phyloP scores from a whole-genome alignment of 2,329 filamentous ascomycete species.

The Plenodomus biglobosus region DNA sequence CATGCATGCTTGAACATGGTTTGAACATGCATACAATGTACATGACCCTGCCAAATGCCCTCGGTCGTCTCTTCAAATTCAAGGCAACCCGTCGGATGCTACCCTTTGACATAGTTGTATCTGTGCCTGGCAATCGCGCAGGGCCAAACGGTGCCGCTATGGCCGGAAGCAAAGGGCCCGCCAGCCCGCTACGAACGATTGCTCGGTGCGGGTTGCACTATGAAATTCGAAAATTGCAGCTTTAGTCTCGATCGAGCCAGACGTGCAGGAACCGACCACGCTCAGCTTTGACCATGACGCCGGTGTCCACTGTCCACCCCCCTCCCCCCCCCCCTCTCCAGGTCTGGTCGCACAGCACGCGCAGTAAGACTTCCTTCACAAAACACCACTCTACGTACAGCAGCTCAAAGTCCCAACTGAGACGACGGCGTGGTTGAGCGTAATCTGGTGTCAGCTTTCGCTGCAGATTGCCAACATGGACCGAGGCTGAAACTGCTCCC shows the following conservation, averaged over 20 bases:
- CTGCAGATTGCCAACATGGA: constrained; percentile 13
- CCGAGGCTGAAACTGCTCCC: constrained; percentile 24
- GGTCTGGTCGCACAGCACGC: constrained; percentile 19
- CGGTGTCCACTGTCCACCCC: no score
- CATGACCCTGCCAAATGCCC: not conserved
- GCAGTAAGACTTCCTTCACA: constrained; percentile 3
- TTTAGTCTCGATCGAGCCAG: constrained; percentile 31
- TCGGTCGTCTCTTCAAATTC: not conserved
- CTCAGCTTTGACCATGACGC: constrained; percentile 23
- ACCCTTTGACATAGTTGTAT: not conserved
- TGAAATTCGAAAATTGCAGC: constrained; percentile 18
- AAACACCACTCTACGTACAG: constrained; percentile 2
- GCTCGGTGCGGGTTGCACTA: constrained; percentile 31
- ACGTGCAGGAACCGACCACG: constrained; percentile 34
- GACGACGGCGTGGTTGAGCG: constrained; percentile 2
- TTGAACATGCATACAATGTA: no score
- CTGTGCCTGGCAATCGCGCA: constrained; percentile 1
- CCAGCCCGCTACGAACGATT: constrained; percentile 25
- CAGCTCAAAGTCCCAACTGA: constrained; percentile 7
- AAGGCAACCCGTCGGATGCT: not conserved
- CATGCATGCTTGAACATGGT: not conserved
- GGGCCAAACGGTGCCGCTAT: constrained; percentile 19
- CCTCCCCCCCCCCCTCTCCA: constrained; percentile 15
- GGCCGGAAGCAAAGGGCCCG: constrained; percentile 17
- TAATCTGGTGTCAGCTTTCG: constrained; percentile 1